Percentiles rank a stretch among this genome's conserved stretches.
Evolutionary conservation across 2,329 filamentous ascomycete species (phyloP).

Genomic region (Tetracladium maxilliforme): DNA sequence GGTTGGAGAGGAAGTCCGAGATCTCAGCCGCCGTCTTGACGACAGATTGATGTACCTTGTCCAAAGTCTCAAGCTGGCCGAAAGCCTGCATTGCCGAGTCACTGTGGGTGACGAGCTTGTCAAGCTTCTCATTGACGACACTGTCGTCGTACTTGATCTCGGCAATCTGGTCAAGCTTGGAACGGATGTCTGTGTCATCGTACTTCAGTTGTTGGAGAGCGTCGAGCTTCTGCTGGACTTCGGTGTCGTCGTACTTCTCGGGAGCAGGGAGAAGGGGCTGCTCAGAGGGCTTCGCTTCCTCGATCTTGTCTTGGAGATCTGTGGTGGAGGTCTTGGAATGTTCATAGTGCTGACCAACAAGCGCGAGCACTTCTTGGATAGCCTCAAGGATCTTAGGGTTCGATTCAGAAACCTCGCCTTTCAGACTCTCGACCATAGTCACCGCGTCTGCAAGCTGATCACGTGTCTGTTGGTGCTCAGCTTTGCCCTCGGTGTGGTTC

Average conservation of each 20-base stretch:
- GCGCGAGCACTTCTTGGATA: conserved; percentile 69
- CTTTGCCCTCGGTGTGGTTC: conserved; percentile 55
- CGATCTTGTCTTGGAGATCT: conserved; percentile 40
- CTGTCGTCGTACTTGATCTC: conserved; percentile 57
- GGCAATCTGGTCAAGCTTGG: conserved; percentile 21
- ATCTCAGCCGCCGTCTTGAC: conserved; percentile 73
- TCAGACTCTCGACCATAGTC: conserved; percentile 57
- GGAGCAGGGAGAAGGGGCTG: conserved; percentile 35
- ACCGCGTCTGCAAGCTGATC: conserved; percentile 67
- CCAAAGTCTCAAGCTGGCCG: conserved; percentile 65
- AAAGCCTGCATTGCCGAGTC: conserved; percentile 54
- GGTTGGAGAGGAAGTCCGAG: conserved; percentile 63
- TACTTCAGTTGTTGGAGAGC: no score
- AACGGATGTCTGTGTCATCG: conserved; percentile 6
- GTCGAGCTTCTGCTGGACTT: conserved; percentile 41
- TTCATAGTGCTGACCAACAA: conserved; percentile 79
- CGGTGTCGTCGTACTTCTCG: conserved; percentile 48
- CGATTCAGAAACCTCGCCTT: conserved; percentile 66
- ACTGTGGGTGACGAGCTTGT: conserved; percentile 46
- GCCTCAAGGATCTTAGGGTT: conserved; percentile 81
- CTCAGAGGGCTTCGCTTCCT: conserved; percentile 31
- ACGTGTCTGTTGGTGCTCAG: conserved; percentile 70
- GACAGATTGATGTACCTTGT: conserved; percentile 81
- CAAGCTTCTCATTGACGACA: conserved; percentile 39
- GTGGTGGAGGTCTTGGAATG: conserved; percentile 57